Evolutionary conservation across 352 stramenopile species (phyloP).

Genomic region (Thalassiosira mediterranea): DNA sequence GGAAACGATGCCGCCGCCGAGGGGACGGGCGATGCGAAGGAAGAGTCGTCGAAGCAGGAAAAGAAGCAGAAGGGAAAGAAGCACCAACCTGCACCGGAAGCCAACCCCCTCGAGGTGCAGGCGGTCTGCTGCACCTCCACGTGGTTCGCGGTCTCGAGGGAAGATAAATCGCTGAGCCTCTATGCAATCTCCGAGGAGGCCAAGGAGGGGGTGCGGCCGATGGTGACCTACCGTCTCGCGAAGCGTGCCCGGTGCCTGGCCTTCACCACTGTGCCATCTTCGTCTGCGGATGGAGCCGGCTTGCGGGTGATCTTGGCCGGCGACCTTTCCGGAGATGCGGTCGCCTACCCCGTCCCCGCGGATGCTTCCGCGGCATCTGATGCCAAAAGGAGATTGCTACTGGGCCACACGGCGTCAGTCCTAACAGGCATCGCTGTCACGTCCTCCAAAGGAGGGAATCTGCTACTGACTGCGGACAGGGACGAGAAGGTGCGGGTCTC

Average conservation of each 20-base stretch:
- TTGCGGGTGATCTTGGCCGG: conserved; percentile 56
- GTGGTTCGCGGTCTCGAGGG: conserved; percentile 64
- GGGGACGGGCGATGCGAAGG: too few species aligned
- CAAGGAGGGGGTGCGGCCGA: conserved; percentile 17
- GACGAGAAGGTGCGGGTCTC: conserved; percentile 82
- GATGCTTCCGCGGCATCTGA: conserved; percentile 1
- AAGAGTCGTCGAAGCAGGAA: conserved; percentile 15
- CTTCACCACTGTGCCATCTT: conserved; percentile 40
- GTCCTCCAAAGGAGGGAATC: neutral
- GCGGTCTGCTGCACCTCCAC: conserved; percentile 34
- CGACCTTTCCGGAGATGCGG: conserved; percentile 75
- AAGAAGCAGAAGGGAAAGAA: conserved; percentile 19
- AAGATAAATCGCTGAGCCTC: conserved; percentile 65
- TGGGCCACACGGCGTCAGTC: conserved; percentile 82
- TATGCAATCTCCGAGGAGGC: conserved; percentile 40
- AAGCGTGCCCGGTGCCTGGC: conserved; percentile 60
- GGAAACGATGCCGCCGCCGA: conserved; percentile 1
- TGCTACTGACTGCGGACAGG: conserved; percentile 76
- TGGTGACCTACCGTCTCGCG: conserved; percentile 45
- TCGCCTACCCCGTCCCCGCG: conserved; percentile 54
- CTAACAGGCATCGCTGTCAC: conserved; percentile 64
- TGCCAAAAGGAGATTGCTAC: conserved; percentile 47
- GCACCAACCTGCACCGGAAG: conserved; percentile 19
- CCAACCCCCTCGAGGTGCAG: conserved; percentile 20
- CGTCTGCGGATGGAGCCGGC: neutral